A percentile compares a stretch with the other conserved stretches of the same genome.
phyloP scores from a whole-genome alignment of 257 asterid genomes.

The Capsicum chinense region DNA sequence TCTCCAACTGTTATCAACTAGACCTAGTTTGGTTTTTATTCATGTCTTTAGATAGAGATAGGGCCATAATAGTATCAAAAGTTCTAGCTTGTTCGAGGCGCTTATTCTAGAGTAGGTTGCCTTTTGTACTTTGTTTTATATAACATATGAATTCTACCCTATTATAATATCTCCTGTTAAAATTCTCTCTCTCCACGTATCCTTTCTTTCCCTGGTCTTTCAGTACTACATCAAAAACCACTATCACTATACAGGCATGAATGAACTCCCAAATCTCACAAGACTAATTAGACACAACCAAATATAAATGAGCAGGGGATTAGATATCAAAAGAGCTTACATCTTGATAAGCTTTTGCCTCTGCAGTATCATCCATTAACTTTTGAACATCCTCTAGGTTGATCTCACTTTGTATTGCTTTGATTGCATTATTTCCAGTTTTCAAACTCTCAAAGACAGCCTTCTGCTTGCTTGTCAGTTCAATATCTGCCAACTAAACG shows the following conservation, averaged over 20 bases:
- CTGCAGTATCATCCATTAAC: conserved; percentile 93
- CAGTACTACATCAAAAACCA: background rate
- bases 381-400: conserved; percentile 94
- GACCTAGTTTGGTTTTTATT: conserved; percentile 13
- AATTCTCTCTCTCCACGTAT: background rate
- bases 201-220: background rate
- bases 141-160: background rate
- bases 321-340: conserved; percentile 49
- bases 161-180: background rate
- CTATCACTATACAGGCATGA: background rate
- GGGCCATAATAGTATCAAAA: background rate
- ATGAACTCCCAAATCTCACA: background rate
- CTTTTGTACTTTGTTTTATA: background rate
- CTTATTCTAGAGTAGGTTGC: background rate
- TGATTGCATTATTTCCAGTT: conserved; percentile 84
- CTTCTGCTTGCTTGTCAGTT: conserved; percentile 93
- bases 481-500: conserved; percentile 94
- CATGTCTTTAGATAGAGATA: background rate
- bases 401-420: conserved; percentile 91
- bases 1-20: background rate
- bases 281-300: background rate
- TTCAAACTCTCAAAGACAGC: conserved; percentile 96
- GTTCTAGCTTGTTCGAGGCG: background rate
- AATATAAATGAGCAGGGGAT: background rate
- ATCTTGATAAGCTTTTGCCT: conserved; percentile 98